phyloP scores from a whole-genome alignment of 2,329 filamentous ascomycete species.

The Colletotrichum sp. region DNA sequence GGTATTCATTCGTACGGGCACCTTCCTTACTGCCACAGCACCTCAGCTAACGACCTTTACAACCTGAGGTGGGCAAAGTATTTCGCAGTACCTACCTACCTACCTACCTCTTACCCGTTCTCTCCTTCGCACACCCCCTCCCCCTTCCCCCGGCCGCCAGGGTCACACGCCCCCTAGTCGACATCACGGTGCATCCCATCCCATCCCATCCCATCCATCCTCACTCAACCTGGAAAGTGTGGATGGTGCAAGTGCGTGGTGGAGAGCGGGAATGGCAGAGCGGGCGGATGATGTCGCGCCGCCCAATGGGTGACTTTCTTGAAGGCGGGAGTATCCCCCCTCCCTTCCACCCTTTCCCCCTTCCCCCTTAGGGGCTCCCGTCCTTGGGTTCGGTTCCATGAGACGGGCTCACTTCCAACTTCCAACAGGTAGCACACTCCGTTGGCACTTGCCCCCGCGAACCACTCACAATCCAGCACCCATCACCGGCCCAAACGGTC shows the following conservation, averaged over 20 bases:
- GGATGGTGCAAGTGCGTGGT: neutral
- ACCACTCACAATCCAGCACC: neutral
- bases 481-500: neutral
- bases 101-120: neutral
- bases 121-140: neutral
- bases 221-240: neutral
- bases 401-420: neutral
- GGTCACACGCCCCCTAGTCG: neutral
- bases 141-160: neutral
- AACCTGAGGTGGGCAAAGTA: too few relatives aligned
- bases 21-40: neutral
- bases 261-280: slow-evolving; percentile 18
- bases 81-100: neutral
- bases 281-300: slow-evolving; percentile 20
- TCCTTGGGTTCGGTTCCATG: neutral
- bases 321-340: slow-evolving; percentile 8
- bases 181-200: neutral
- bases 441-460: neutral
- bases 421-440: neutral
- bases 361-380: neutral
- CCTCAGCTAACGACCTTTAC: too few relatives aligned
- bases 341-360: neutral
- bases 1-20: neutral
- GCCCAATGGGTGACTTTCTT: slow-evolving; percentile 14
- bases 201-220: neutral